Evolutionary conservation across 768 basidiomycete genomes (phyloP).

Genomic region (Saitozyma sp.): DNA sequence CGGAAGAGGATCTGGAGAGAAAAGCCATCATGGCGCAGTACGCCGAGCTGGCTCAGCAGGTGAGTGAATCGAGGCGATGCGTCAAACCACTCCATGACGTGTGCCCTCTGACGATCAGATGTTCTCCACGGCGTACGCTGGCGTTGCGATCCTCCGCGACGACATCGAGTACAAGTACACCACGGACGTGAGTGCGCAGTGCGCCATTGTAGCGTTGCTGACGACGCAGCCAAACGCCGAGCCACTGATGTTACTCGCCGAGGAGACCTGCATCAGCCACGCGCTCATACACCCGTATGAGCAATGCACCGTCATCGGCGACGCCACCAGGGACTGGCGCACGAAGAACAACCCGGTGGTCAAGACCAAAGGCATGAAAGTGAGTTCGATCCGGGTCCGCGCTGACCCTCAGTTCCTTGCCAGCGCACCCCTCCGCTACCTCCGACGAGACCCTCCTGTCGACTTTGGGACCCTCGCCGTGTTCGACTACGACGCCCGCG

Average conservation of each 20-base stretch:
- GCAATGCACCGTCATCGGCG: constrained; percentile 28
- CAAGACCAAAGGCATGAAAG: constrained; percentile 9
- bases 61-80: constrained; percentile 6
- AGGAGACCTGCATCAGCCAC: background rate
- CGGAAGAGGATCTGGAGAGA: constrained; percentile 18
- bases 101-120: constrained; percentile 5
- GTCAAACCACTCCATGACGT: background rate
- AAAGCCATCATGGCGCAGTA: constrained; percentile 37
- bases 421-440: constrained; percentile 31
- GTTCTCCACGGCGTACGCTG: constrained; percentile 6
- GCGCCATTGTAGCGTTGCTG: background rate
- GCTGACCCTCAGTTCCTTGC: constrained; percentile 36
- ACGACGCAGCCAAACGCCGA: constrained; percentile 9
- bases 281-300: constrained; percentile 1
- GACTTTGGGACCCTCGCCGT: constrained; percentile 41
- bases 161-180: constrained; percentile 12
- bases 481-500: constrained; percentile 21
- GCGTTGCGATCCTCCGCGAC: constrained; percentile 11
- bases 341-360: constrained; percentile 23
- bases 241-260: background rate
- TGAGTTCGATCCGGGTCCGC: constrained; percentile 8
- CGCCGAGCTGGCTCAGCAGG: constrained; percentile 36
- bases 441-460: constrained; percentile 15
- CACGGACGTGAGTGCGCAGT: constrained; percentile 11
- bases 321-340: constrained; percentile 37